Evolutionary conservation across 345 rosid species (phyloP).

Genomic region (Euclidium syriacum): DNA sequence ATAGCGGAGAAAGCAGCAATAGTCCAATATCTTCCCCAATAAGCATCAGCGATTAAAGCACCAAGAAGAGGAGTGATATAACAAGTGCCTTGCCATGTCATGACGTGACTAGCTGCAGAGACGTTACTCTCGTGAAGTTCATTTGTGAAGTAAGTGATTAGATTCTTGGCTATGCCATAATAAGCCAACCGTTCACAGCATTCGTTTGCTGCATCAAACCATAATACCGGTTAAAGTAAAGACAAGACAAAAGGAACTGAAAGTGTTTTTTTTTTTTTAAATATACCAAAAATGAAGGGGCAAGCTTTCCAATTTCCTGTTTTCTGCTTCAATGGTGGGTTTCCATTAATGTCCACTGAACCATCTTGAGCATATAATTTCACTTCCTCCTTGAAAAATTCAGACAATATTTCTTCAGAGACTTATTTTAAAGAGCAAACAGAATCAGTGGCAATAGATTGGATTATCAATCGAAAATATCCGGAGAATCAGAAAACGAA

Average conservation of each 20-base stretch:
- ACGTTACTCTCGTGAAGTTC: conserved; percentile 16
- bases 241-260: not conserved
- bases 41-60: conserved; percentile 58
- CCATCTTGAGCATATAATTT: conserved; percentile 77
- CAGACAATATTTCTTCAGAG: not conserved
- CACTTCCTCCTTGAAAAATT: conserved; percentile 29
- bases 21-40: conserved; percentile 60
- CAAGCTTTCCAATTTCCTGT: conserved; percentile 89
- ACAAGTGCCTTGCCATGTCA: conserved; percentile 60
- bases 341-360: conserved; percentile 54
- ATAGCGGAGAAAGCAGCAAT: conserved; percentile 50
- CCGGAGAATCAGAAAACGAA: not conserved
- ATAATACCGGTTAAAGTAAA: not conserved
- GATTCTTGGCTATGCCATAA: conserved; percentile 27
- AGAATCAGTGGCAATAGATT: not conserved
- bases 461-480: not conserved
- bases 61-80: conserved; percentile 56
- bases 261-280: not conserved
- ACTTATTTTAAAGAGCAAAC: not conserved
- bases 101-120: conserved; percentile 44
- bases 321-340: conserved; percentile 48
- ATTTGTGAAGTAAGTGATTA: conserved; percentile 21
- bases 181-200: conserved; percentile 55
- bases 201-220: conserved; percentile 21
- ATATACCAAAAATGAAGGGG: conserved; percentile 79